phyloP scores from a whole-genome alignment of 1,139 yeast species.

The Geotrichum armillariae region DNA sequence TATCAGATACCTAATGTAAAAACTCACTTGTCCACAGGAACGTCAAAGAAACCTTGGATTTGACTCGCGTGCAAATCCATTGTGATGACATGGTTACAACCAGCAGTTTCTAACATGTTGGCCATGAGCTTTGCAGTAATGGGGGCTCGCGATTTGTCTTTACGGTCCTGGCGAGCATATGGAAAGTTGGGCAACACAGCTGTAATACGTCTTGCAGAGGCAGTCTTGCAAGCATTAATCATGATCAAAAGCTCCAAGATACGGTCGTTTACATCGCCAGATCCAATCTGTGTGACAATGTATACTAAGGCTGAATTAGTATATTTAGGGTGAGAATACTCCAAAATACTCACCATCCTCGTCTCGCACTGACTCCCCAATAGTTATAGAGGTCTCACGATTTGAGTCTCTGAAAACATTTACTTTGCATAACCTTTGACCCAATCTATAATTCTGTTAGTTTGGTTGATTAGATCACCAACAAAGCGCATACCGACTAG shows the following conservation, averaged over 20 bases:
- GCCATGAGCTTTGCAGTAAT: constrained; percentile 69
- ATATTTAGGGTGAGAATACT: not conserved
- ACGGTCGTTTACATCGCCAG: constrained; percentile 85
- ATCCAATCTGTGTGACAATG: constrained; percentile 85
- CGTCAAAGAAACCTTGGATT: constrained; percentile 94
- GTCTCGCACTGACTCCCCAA: constrained; percentile 94
- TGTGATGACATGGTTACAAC: constrained; percentile 94
- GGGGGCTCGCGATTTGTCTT: constrained; percentile 86
- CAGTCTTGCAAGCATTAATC: constrained; percentile 94
- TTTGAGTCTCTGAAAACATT: constrained; percentile 50
- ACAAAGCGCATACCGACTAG: constrained; percentile 45
- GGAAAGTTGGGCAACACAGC: constrained; percentile 96
- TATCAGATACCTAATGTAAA: not conserved
- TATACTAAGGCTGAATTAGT: constrained; percentile 46
- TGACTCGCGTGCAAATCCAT: constrained; percentile 98
- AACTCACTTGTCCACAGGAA: constrained; percentile 98
- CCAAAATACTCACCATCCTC: constrained; percentile 55
- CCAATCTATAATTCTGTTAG: constrained; percentile 42
- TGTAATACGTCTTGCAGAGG: constrained; percentile 91
- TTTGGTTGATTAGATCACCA: too few species aligned
- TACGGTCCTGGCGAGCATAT: constrained; percentile 95
- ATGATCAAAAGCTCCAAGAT: constrained; percentile 85
- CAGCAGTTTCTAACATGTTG: constrained; percentile 91
- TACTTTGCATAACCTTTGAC: constrained; percentile 44
- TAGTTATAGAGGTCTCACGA: constrained; percentile 87